Base-by-base conservation (phyloP, 331 rosid species). In the Arachis monticola region DNA sequence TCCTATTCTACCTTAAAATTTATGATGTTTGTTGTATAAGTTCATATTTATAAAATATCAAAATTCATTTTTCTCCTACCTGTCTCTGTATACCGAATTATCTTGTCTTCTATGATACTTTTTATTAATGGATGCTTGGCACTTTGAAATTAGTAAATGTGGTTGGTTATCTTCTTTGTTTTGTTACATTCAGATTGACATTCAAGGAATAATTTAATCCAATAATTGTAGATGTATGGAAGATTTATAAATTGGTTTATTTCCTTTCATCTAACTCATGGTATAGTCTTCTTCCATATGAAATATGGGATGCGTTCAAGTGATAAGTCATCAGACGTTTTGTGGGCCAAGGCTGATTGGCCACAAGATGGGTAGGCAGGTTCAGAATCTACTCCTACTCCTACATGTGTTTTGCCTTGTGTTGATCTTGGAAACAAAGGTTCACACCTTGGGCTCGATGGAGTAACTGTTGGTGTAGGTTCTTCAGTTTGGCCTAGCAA, bases 281-380 rank as follows among this genome's bases (percentile, higher is more conserved):
- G 98, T 59, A 85, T 94, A 77, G 31, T 90, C 73, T 94, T 88
- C 85, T 90, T 91, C 75, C 84, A 88, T 69, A 81, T 89, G 85
- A 86, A 85, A 80, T 89, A 87, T 67, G 87, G 65, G 51, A 51
- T 48, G 35, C 69, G 85, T 63, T 63, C 76, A 55, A 79, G 83
- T 75, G 77, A 80, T 76, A 77, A 82, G 60, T 85, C 83, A 62
- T 85, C 83, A 59, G 90, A 81, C 70, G 82, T 83, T 88, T 79
- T 91, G 74, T 94, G 97, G 98, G 83, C 92, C 40, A 83, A 75
- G 71, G 91, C 89, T 64, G 98, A 91, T 78, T 94, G 98, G 98
- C 98, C 98, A 48, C 86, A 69, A 79, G 88, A 90, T 71, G 97
- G 97, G 78, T 91, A 96, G 98, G 96, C 98, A 64, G 95, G 92